Percentiles rank a stretch among this genome's conserved stretches.
These are phyloP conservation scores for Fraxinus americana DNA, from an alignment of 257 asterid species.

Conservation along the genomic window DNA sequence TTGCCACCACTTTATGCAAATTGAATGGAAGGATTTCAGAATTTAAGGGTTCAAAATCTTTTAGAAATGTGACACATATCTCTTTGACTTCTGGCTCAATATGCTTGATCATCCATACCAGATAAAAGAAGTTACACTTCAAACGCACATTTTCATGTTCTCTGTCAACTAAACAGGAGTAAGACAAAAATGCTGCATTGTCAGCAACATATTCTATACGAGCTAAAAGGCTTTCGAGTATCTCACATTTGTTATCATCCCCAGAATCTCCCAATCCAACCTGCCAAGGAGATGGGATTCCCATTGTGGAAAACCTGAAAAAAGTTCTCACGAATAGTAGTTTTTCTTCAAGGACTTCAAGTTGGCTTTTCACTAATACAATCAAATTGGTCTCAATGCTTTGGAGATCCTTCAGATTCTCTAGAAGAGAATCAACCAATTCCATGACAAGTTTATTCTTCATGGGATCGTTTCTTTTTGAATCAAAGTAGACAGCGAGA, in stretches of 20 bases:
- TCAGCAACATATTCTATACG: neutral
- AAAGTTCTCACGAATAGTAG: neutral
- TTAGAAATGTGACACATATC: neutral
- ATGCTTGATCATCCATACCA: neutral
- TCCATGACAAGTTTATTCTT: neutral
- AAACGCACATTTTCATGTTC: neutral
- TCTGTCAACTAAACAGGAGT: neutral
- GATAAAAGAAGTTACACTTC: neutral
- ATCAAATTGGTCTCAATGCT: neutral
- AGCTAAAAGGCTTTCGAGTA: neutral
- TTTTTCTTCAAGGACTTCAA: constrained; percentile 16
- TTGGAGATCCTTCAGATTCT: constrained; percentile 13
- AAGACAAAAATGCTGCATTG: constrained; percentile 6
- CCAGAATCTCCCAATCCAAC: neutral
- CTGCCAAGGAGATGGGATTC: neutral
- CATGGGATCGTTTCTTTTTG: neutral
- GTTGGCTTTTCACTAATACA: neutral
- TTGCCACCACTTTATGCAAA: neutral
- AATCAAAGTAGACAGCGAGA: neutral
- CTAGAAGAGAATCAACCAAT: neutral
- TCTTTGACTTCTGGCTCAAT: neutral
- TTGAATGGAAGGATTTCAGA: neutral
- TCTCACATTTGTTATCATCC: neutral
- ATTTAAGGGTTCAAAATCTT: neutral
- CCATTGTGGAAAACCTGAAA: neutral